Evolutionary conservation across 495 filamentous ascomycete species (phyloP).

Genomic region (Lepraria neglecta): DNA sequence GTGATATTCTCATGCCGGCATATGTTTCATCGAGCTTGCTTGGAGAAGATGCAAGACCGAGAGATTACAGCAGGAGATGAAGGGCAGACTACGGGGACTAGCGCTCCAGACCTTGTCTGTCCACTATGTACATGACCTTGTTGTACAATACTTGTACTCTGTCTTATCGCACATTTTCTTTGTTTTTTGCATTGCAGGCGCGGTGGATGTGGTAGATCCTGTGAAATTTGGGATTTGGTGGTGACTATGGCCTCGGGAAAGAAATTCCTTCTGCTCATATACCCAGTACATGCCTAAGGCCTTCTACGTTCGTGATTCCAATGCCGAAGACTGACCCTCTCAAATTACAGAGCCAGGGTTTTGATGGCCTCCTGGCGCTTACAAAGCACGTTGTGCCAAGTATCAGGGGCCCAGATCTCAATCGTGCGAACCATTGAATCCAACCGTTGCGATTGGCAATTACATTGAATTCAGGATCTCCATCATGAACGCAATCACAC

Average conservation of each 20-base stretch:
- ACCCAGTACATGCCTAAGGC: too few species aligned
- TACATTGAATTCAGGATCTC: background rate
- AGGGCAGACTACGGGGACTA: slow-evolving; percentile 24
- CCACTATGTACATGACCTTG: slow-evolving; percentile 35
- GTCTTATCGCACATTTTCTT: background rate
- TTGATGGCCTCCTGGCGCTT: too few species aligned
- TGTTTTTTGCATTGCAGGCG: background rate
- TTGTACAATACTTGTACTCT: slow-evolving; percentile 6
- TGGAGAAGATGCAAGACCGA: slow-evolving; percentile 32
- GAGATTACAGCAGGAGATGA: slow-evolving; percentile 7
- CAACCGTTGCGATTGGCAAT: background rate
- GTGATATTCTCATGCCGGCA: slow-evolving; percentile 53
- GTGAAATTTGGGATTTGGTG: too few species aligned
- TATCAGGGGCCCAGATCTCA: background rate
- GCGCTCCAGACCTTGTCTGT: slow-evolving; percentile 36
- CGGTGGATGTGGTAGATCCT: background rate
- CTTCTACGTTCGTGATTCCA: too few species aligned
- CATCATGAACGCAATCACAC: background rate
- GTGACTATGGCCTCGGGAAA: too few species aligned
- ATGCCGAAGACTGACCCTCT: too few species aligned
- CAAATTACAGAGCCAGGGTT: too few species aligned
- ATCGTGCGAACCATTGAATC: background rate
- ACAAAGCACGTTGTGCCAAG: background rate
- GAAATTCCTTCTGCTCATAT: too few species aligned
- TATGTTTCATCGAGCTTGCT: slow-evolving; percentile 47